Base-by-base conservation (phyloP, 208 protist species). In the Acanthamoeba lugdunensis region DNA sequence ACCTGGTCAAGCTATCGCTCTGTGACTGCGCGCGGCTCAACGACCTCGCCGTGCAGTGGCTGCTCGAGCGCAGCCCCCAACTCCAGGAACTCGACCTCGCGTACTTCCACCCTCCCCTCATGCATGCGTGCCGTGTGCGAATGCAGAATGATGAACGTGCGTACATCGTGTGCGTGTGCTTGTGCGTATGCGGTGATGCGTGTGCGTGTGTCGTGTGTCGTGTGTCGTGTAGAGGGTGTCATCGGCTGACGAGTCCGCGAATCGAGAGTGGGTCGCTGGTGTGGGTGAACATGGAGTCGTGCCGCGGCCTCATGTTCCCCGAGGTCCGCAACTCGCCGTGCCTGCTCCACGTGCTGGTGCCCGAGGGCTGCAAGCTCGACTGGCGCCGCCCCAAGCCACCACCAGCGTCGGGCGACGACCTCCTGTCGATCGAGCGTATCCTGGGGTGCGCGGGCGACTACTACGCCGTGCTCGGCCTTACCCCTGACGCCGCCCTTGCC, bases 221-320 rank as follows among this genome's bases (percentile, higher is more conserved):
- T n/a, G n/a, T n/a, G n/a, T n/a, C n/a, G n/a, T 54, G 50, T 14
- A 82, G 75, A 14, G 75, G 75, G 7, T 82, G 75, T n/a, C 30
- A 82, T 28, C 75, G 75, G 23, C 25, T 82, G 41, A 82, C 75
- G 18, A 82, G 75, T 18, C 75, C 75, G 4, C 75, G 75, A 21
- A 82, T 82, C 30, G 75, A 82, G 75, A 82, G 75, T 41, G 25
- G 30, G 11, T 82, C 75, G 41, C 23, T 82, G 41, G 45, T 82
- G 75, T 56, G 23, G 41, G 45, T 82, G 18, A 82, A 82, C 41
- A 82, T 82, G 75, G 11, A 8, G 33, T 18, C 75, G 30, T 82
- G 75, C 41, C 16, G 30, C 9, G 75, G 75, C 75, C 75, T 82
- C 75, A 82, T 82, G 75, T 82, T 82, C 75, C 75, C 75, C 16